Conservation (phyloP, 2,329 filamentous ascomycete genomes). For the Orbilia quercus region DNA sequence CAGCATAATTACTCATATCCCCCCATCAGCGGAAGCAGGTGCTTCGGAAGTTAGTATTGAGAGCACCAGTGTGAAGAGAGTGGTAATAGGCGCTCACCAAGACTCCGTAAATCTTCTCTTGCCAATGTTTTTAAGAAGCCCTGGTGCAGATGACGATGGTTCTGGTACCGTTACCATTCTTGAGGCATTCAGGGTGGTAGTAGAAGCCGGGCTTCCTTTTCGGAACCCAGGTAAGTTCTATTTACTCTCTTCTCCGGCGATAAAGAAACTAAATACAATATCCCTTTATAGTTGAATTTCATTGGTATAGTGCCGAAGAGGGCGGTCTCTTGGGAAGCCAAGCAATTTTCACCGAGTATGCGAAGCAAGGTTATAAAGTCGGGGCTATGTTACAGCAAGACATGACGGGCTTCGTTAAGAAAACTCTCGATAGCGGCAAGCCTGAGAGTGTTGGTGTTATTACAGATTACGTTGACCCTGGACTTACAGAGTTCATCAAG, state of each 20-base stretch:
- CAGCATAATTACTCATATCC: conserved; percentile 90
- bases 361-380: conserved; percentile 76
- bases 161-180: conserved; percentile 93
- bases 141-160: conserved; percentile 95
- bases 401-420: conserved; percentile 91
- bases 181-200: conserved; percentile 85
- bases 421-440: conserved; percentile 82
- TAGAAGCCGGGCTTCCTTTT: conserved; percentile 64
- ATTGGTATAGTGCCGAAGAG: conserved; percentile 94
- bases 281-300: conserved; percentile 89
- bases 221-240: conserved; percentile 52
- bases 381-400: conserved; percentile 99
- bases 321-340: conserved; percentile 87
- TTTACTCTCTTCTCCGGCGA: background rate
- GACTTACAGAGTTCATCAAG: conserved; percentile 90
- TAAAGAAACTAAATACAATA: conserved; percentile 27
- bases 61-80: conserved; percentile 30
- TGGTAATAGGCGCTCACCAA: conserved; percentile 76
- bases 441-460: conserved; percentile 91
- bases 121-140: conserved; percentile 83
- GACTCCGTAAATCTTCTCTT: conserved; percentile 95
- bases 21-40: conserved; percentile 61
- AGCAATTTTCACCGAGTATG: conserved; percentile 86
- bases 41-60: conserved; percentile 7
- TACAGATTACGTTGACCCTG: conserved; percentile 86